phyloP scores from a whole-genome alignment of 1,139 yeast species.

The Candida gigantensis region DNA sequence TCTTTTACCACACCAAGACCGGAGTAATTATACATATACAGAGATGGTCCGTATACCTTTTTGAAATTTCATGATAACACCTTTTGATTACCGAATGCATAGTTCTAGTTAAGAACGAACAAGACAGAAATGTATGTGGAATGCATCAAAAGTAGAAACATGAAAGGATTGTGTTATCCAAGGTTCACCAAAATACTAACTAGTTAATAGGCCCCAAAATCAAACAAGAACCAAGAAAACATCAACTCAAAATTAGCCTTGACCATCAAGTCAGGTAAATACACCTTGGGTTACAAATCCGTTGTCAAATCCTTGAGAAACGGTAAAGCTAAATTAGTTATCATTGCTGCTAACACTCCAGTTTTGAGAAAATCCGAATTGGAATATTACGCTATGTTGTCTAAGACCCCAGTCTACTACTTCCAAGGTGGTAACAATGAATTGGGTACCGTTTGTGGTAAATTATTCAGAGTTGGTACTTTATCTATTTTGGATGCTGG shows the following conservation, averaged over 20 bases:
- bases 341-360: slow-evolving; percentile 99
- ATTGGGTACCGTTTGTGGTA: slow-evolving; percentile 99
- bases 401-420: slow-evolving; percentile 97
- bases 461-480: slow-evolving; percentile 99
- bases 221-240: slow-evolving; percentile 79
- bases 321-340: slow-evolving; percentile 98
- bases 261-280: slow-evolving; percentile 98
- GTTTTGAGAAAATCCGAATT: slow-evolving; percentile 99
- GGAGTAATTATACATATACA: slow-evolving; percentile 78
- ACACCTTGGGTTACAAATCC: slow-evolving; percentile 99
- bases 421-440: slow-evolving; percentile 99
- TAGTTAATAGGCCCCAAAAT: slow-evolving; percentile 86
- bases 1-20: slow-evolving; percentile 52
- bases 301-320: slow-evolving; percentile 98
- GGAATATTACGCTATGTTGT: slow-evolving; percentile 99
- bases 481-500: slow-evolving; percentile 96
- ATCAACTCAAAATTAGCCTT: slow-evolving; percentile 98
- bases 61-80: not conserved
- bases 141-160: not conserved
- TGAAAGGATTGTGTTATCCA: slow-evolving; percentile 4
- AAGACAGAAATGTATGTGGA: slow-evolving; percentile 7
- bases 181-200: too few species aligned
- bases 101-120: not conserved
- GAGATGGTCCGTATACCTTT: slow-evolving; percentile 86
- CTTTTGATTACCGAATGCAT: not conserved